Conservation (phyloP, 805 yeast species). For the Ogataea minuta region DNA sequence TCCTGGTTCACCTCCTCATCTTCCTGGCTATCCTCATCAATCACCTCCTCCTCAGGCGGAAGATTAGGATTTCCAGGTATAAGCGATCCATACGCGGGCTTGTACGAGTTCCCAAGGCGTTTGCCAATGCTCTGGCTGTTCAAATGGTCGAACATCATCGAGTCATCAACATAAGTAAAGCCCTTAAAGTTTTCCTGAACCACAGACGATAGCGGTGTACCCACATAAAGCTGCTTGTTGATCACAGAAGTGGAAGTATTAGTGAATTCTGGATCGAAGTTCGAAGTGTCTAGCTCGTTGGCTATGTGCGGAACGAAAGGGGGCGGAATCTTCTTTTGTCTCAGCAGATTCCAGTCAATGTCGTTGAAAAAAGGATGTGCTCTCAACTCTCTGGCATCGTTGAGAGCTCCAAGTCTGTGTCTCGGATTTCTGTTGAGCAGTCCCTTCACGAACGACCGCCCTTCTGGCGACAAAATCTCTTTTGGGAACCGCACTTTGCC, state of each 20-base stretch:
- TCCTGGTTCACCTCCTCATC: constrained; percentile 40
- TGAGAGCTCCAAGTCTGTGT: constrained; percentile 87
- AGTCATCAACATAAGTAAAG: constrained; percentile 93
- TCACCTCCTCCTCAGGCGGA: constrained; percentile 82
- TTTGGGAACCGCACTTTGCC: constrained; percentile 97
- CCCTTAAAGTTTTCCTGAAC: constrained; percentile 97
- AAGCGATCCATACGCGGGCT: constrained; percentile 56
- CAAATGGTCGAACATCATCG: constrained; percentile 86
- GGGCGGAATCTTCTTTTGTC: constrained; percentile 83
- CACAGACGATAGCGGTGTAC: constrained; percentile 84
- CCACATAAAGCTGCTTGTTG: constrained; percentile 61
- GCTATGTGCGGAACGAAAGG: constrained; percentile 94
- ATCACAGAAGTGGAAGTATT: constrained; percentile 83
- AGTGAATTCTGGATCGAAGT: constrained; percentile 97
- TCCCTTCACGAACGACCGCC: constrained; percentile 94
- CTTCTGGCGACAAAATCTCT: constrained; percentile 89
- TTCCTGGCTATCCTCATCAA: constrained; percentile 62
- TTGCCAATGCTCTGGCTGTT: constrained; percentile 34
- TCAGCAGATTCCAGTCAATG: constrained; percentile 82
- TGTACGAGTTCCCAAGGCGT: constrained; percentile 39
- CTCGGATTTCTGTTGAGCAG: constrained; percentile 91
- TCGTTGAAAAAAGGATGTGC: constrained; percentile 92
- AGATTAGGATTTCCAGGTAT: constrained; percentile 77
- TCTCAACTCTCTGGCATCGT: constrained; percentile 89
- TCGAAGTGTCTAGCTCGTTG: constrained; percentile 91